Evolutionary conservation across 352 stramenopile genomes (phyloP), one percentile per base, ranked within the genome.

Genomic region (Globisporangium alternatum): DNA sequence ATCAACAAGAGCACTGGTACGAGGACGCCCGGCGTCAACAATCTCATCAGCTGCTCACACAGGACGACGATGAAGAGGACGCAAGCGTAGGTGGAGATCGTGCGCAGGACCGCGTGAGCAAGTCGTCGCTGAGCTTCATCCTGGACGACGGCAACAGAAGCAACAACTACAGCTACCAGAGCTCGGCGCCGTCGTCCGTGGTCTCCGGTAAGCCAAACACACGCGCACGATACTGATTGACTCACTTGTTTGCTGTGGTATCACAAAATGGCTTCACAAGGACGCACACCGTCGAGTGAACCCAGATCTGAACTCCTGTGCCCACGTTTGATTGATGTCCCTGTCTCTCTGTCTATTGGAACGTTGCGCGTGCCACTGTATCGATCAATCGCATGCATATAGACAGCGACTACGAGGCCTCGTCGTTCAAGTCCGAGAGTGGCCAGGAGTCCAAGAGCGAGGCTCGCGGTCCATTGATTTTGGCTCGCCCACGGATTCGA

Each of bases 71-170:
- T 7, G 52, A 44, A n/a, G 10, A 58, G 7, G 51, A 25, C 8
- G 30, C 41, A 25, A 37, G 21, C 25, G 44, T 43, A 54, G 68
- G 68, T 66, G 41, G 69, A 56, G 13, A 68, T 41, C 60, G 61
- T 7, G 31, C 31, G 67, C 60, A 71, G 54, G 25, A 54, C 47
- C 13, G 35, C 5, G 68, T 74, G 45, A 82, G 70, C 65, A 91
- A 91, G 69, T 86, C 78, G 4, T 89, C 82, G 63, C 70, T 91
- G 33, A 86, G 74, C 64, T 91, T 91, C 62, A 91, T 91, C 63
- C 72, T 91, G 17, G 82, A 84, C 60, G 75, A 88, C 59, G n/a
- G 69, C 44, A 66, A 51, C 21, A 44, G 62, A n/a, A 22, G 45
- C 37, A 43, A 55, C 66, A 56, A 70, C 65, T 41, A 68, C 68